Evolutionary conservation across 2,329 filamentous ascomycete species (phyloP).

Genomic region (Calonectria pauciramosa): DNA sequence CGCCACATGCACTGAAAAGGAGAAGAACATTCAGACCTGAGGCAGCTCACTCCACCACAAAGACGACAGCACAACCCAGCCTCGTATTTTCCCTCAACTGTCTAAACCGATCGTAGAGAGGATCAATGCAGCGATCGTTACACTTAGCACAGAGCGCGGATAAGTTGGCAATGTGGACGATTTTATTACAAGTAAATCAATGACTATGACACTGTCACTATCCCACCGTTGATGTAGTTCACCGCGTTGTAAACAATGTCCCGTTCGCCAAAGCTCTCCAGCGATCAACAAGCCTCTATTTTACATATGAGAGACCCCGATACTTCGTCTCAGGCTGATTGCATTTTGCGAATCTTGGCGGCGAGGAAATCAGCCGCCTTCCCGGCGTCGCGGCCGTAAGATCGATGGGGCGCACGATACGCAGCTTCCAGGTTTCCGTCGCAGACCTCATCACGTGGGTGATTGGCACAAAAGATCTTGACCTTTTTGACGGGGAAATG

Average conservation of each 20-base stretch:
- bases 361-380: not conserved
- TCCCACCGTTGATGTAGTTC: not conserved
- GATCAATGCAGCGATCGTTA: not conserved
- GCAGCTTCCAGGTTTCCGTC: slow-evolving; percentile 9
- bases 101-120: not conserved
- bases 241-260: not conserved
- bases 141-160: not conserved
- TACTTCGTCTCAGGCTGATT: not conserved
- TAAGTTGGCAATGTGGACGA: not conserved
- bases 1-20: too few relatives aligned
- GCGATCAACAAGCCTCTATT: not conserved
- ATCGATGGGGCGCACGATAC: not conserved
- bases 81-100: not conserved
- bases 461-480: not conserved
- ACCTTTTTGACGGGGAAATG: slow-evolving; percentile 3
- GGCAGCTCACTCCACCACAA: too few relatives aligned
- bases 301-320: not conserved
- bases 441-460: slow-evolving; percentile 7
- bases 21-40: too few relatives aligned
- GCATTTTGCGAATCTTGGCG: not conserved
- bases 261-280: not conserved
- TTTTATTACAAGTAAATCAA: not conserved
- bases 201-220: not conserved
- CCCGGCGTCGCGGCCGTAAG: not conserved
- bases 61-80: not conserved